Base-by-base conservation (phyloP, 768 basidiomycete species). In the Xanthoconium stramineum region DNA sequence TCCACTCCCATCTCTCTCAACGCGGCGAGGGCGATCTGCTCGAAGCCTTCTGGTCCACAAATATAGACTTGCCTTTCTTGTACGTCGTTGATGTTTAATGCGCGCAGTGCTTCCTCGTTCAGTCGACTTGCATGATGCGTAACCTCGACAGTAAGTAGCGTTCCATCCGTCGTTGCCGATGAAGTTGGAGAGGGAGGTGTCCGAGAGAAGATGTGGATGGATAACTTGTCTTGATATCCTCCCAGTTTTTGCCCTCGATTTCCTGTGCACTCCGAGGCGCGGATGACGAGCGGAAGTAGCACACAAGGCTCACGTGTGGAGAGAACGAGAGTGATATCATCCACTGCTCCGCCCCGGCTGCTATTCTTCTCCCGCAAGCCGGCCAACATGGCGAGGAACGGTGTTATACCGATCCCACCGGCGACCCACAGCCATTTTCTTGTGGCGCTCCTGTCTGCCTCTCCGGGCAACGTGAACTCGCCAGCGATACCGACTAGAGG, bases 331-430 rank as follows among this genome's bases (percentile, higher is more conserved):
- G 69, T 62, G 38, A 86, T 75, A 53, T 82, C 75, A 29, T 66
- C 63, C 30, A 6, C 11, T 12, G n/a, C 13, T 3, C n/a, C 10
- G 3, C n/a, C 42, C 4, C 33, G 3, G 9, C 29, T 12, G 0
- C 2, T 20, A 17, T 39, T 46, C 20, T 35, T 42, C 38, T 51
- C 50, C 29, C 47, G 38, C 50, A 63, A 30, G 51, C 65, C 30
- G 50, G 52, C 47, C 5, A 85, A 69, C 83, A 86, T 83, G 33
- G 78, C 79, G 32, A 88, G 65, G 69, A 84, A 88, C 0, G 84
- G 85, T 15, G 85, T 87, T 45, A 87, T 56, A 3, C 86, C 85
- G 51, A 87, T 86, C 1, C 85, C 85, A 20, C 83, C 83, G 0
- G 83, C 84, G 15, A 82, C 56, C 83, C 82, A 86, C 40, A 85